Conservation (phyloP, 164 flowering plant genomes). For the Berberis thunbergii region DNA sequence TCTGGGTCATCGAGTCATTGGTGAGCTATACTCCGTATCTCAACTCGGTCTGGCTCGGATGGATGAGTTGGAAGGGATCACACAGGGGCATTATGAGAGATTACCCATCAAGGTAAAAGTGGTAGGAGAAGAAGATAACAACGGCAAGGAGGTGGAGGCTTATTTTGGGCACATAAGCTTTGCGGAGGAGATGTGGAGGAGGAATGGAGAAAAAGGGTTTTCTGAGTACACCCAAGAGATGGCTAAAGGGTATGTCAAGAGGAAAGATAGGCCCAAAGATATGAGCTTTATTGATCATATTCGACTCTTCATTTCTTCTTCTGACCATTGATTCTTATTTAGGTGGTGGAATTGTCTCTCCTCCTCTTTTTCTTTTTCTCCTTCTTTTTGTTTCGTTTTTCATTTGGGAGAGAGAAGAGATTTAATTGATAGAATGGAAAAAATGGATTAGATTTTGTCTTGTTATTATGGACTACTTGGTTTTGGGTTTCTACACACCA, state of each 20-base stretch:
- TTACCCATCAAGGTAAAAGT: constrained; percentile 20
- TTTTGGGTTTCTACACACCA: too few species aligned
- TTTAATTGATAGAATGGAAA: too few species aligned
- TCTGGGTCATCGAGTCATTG: constrained; percentile 39
- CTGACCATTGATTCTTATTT: not conserved
- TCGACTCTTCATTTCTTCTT: constrained; percentile 26
- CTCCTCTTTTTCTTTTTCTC: too few species aligned
- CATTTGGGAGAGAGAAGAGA: too few species aligned
- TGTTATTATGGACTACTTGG: too few species aligned
- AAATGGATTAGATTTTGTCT: too few species aligned
- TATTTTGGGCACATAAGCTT: constrained; percentile 69
- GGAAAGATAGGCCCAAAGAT: constrained; percentile 54
- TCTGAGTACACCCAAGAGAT: constrained; percentile 38
- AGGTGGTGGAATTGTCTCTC: too few species aligned
- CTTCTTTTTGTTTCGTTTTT: too few species aligned
- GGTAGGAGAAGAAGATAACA: not conserved
- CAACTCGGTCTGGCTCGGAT: constrained; percentile 30
- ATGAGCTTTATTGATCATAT: constrained; percentile 55
- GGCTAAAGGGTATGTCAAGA: constrained; percentile 59
- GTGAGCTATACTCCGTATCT: constrained; percentile 83
- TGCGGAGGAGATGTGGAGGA: constrained; percentile 63
- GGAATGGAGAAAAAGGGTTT: constrained; percentile 44
- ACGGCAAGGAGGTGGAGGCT: constrained; percentile 16
- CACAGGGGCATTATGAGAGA: constrained; percentile 63
- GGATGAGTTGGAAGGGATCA: constrained; percentile 71